These are phyloP conservation scores for Fusarium camptoceras DNA, from an alignment of 2,329 filamentous ascomycete species.

Conservation along the genomic window DNA sequence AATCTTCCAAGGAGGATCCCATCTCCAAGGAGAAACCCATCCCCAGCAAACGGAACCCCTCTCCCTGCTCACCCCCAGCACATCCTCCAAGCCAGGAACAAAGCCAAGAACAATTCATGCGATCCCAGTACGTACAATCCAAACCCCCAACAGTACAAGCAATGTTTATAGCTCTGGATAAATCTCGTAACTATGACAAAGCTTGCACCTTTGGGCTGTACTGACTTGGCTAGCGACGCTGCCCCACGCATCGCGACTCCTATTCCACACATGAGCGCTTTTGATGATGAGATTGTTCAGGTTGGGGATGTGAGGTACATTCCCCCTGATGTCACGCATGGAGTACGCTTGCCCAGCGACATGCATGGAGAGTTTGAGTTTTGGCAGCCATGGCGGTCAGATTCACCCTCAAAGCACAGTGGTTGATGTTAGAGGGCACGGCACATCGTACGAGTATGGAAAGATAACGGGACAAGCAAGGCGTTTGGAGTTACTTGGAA, in stretches of 20 bases:
- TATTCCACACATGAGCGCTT: not conserved
- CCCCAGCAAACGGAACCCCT: not conserved
- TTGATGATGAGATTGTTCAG: not conserved
- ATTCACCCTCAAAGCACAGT: not conserved
- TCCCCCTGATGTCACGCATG: not conserved
- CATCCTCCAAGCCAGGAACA: not conserved
- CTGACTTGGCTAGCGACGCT: not conserved
- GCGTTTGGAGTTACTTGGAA: not conserved
- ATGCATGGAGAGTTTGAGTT: too few species aligned
- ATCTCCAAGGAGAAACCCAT: too few species aligned
- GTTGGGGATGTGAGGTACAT: not conserved
- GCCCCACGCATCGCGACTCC: not conserved
- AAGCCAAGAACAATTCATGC: not conserved
- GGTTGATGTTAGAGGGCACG: not conserved
- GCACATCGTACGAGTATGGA: not conserved
- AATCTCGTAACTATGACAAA: not conserved
- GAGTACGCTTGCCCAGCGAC: too few species aligned
- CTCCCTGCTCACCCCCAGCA: not conserved
- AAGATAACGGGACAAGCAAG: not conserved
- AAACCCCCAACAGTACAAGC: not conserved
- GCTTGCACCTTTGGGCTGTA: not conserved
- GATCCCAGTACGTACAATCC: not conserved
- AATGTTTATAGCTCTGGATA: not conserved
- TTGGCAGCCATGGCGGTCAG: too few species aligned
- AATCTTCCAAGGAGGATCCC: fast-evolving